phyloP scores from a whole-genome alignment of 495 filamentous ascomycete genomes.

The Neurospora hispaniola region DNA sequence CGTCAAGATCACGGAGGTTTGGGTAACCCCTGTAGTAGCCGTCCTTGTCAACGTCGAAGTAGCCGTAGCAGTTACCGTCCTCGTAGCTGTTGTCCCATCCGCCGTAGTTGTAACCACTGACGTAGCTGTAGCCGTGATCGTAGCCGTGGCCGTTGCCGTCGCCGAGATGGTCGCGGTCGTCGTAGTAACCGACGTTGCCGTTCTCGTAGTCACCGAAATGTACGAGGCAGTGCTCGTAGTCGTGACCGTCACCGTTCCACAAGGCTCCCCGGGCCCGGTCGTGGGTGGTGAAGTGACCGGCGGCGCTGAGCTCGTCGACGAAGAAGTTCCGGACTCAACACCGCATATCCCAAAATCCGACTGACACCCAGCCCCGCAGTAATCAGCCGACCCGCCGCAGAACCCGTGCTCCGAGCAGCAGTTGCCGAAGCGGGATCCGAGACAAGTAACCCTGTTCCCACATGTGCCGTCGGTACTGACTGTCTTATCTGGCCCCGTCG shows the following conservation, averaged over 20 bases:
- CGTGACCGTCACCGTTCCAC: background rate
- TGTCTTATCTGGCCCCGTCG: background rate
- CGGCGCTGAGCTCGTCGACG: background rate
- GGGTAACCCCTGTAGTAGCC: background rate
- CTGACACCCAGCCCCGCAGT: conserved; percentile 30
- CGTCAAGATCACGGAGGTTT: background rate
- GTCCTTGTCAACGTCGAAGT: conserved; percentile 2
- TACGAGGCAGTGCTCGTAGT: conserved; percentile 7
- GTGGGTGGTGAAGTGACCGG: background rate
- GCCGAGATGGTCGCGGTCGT: background rate
- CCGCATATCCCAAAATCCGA: conserved; percentile 25
- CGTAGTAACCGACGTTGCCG: background rate
- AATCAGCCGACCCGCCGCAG: conserved; percentile 29
- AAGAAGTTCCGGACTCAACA: background rate
- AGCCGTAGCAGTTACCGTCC: background rate
- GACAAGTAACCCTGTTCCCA: conserved; percentile 33
- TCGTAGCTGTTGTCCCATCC: background rate
- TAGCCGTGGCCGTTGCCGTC: background rate
- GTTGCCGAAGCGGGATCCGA: conserved; percentile 27
- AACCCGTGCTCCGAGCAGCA: conserved; percentile 33
- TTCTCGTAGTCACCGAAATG: conserved; percentile 2
- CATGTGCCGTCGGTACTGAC: conserved; percentile 28
- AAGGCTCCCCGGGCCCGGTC: background rate
- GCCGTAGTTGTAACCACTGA: background rate
- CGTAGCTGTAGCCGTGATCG: background rate